Conservation (phyloP, 139 green algal species). For the Mychonastes homosphaera region DNA sequence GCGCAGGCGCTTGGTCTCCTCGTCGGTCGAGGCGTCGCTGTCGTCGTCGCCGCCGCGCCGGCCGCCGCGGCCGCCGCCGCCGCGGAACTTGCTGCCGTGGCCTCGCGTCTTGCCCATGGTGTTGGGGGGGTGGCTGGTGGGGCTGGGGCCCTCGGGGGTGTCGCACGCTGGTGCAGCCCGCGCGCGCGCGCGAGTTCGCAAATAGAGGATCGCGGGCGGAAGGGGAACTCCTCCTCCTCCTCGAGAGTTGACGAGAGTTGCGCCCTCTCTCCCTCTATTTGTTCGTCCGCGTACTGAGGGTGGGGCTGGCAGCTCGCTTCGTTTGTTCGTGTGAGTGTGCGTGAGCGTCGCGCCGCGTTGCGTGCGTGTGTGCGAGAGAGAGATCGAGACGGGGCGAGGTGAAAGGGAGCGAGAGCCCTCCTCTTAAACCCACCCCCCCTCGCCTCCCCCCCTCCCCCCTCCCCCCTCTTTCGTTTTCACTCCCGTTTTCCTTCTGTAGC, state of each 20-base stretch:
- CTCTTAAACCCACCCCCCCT: no score
- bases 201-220: neutral
- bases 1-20: conserved; percentile 16
- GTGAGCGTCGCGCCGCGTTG: no score
- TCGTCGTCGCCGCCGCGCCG: neutral
- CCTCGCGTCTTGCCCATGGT: conserved; percentile 21
- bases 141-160: neutral
- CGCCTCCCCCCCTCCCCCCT: no score
- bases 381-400: no score
- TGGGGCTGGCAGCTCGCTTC: neutral
- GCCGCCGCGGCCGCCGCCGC: conserved; percentile 4
- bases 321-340: no score
- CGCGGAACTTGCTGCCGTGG: conserved; percentile 8
- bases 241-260: neutral
- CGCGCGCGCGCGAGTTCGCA: neutral
- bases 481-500: no score
- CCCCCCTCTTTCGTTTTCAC: no score
- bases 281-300: neutral
- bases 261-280: neutral
- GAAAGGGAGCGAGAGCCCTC: no score
- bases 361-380: no score
- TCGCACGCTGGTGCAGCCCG: neutral
- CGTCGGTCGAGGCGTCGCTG: conserved; percentile 13
- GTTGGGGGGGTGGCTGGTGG: neutral
- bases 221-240: neutral